Evolutionary conservation across 305 asterid genomes (phyloP).

Genomic region (Fraxinus dipetala): DNA sequence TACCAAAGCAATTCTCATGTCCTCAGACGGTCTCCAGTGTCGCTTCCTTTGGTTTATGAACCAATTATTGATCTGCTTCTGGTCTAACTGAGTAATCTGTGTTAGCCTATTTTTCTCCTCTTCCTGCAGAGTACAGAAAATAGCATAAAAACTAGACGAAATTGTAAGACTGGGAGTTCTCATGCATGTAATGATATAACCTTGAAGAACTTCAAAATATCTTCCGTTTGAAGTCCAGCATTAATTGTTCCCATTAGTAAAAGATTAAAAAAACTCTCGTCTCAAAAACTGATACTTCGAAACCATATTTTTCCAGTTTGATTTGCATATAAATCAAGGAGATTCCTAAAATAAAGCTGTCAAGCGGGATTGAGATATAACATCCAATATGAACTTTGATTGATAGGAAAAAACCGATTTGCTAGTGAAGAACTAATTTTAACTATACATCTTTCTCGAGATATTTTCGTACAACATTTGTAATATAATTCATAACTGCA

Average conservation of each 20-base stretch:
- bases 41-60: slow-evolving; percentile 68
- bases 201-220: background rate
- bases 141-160: background rate
- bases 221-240: background rate
- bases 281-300: background rate
- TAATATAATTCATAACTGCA: background rate
- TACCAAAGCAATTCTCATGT: slow-evolving; percentile 39
- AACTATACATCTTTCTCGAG: background rate
- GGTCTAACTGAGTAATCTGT: slow-evolving; percentile 48
- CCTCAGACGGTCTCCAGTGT: slow-evolving; percentile 59
- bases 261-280: background rate
- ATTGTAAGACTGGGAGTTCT: background rate
- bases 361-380: background rate
- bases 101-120: slow-evolving; percentile 48
- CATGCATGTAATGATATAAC: background rate
- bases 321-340: background rate
- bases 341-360: background rate
- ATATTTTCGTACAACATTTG: background rate
- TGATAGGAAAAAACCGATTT: background rate
- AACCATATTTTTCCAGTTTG: background rate
- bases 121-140: slow-evolving; percentile 33
- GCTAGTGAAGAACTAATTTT: background rate
- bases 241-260: background rate
- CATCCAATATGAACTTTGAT: background rate
- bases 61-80: slow-evolving; percentile 68